These are phyloP conservation scores for Botrytis sinoallii DNA, from an alignment of 2,329 filamentous ascomycete genomes.

Conservation along the genomic window DNA sequence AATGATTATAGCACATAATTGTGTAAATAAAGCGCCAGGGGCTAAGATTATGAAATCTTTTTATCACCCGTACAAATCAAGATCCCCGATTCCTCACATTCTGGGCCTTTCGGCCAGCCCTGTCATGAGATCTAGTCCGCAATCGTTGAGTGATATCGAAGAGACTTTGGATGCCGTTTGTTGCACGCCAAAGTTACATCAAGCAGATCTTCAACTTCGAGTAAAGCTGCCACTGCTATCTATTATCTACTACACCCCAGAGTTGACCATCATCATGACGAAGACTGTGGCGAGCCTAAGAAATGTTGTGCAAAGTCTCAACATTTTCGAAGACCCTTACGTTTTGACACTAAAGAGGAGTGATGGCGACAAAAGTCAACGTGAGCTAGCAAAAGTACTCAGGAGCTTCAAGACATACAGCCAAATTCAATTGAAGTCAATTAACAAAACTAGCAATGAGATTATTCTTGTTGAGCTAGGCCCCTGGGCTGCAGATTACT, in stretches of 20 bases:
- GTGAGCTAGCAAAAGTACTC: constrained; percentile 42
- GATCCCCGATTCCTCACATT: constrained; percentile 31
- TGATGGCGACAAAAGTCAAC: constrained; percentile 43
- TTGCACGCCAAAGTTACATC: constrained; percentile 53
- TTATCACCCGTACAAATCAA: constrained; percentile 32
- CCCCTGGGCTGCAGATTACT: constrained; percentile 65
- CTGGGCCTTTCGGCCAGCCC: constrained; percentile 38
- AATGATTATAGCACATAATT: constrained; percentile 36
- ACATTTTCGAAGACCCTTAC: constrained; percentile 61
- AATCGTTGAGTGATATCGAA: constrained; percentile 42
- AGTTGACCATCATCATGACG: constrained; percentile 15
- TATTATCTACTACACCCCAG: constrained; percentile 24
- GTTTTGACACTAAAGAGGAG: constrained; percentile 47
- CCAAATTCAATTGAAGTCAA: constrained; percentile 53
- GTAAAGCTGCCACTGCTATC: constrained; percentile 33
- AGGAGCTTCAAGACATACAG: constrained; percentile 49
- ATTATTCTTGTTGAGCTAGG: constrained; percentile 58
- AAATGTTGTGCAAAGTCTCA: constrained; percentile 40
- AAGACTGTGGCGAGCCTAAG: constrained; percentile 27
- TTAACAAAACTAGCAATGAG: constrained; percentile 49
- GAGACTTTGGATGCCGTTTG: constrained; percentile 54
- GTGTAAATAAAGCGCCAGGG: constrained; percentile 34
- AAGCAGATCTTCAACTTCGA: constrained; percentile 45
- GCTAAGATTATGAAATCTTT: constrained; percentile 36
- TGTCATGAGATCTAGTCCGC: constrained; percentile 34